Base-by-base conservation (phyloP, 2,329 filamentous ascomycete genomes). In the Epichloe coenophiala region DNA sequence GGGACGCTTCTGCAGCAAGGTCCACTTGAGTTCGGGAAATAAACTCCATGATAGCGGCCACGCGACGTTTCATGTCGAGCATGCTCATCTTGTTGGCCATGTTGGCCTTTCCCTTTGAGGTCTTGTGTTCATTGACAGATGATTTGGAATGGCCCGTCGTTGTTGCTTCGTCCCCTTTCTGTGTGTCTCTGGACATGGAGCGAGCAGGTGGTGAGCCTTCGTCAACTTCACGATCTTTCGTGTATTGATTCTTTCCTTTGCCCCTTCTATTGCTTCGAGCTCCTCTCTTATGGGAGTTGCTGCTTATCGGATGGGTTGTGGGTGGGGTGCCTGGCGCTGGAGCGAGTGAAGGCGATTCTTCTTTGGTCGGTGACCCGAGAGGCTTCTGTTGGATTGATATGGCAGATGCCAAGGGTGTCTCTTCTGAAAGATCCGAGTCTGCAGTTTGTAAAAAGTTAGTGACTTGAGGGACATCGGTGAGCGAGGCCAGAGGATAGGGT, bases 11-110 rank as follows among this genome's bases (percentile, higher is more conserved):
- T 33, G 78, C 81, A 2, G 87, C 88, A 67, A 95, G 78, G 61
- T 96, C 90, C 6, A 95, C 75, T 65, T 96, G 89, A 51, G 88
- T 91, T 57, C 88, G 81, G 4, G 86, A 84, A 55, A 96, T 95
- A 61, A 91, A 96, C 58, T 93, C 88, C 53, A 95, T 76, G 62
- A 96, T 94, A 19, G 80, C 85, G 4, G 86, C 80, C 5, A 90
- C 88, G 9, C 88, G 83, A 56, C 86, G 81, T 68, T 86, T 88
- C 80, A 95, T 89, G 62, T 95, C 89, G 53, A 83, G 83, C 82
- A 94, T 86, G 31, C 83, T 90, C 51, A 89, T 79, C 64, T 86
- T 88, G 57, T 77, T 81, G 65, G 76, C 77, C 47, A 73, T 71
- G 51, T 71, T 58, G 3, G 60, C 65, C 58, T 77, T 77, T 35